These are phyloP conservation scores for Trichosporon sp. DNA, from an alignment of 1,284 basidiomycete species.

Conservation along the genomic window DNA sequence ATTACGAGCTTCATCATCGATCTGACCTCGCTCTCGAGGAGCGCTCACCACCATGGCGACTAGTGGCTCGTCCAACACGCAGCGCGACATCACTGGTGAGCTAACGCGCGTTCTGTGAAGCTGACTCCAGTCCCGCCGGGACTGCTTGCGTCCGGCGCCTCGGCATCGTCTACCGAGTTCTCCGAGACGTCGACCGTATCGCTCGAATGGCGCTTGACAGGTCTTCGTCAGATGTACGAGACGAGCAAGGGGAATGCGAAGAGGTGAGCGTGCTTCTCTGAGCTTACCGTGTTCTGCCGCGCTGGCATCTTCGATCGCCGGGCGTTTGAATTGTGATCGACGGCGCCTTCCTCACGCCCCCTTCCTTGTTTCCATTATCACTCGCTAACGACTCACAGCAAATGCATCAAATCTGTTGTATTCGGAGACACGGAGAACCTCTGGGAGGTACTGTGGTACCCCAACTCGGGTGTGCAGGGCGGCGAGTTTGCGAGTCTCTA, in stretches of 20 bases:
- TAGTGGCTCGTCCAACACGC: not conserved
- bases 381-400: constrained; percentile 24
- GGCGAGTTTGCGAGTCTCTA: constrained; percentile 65
- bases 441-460: constrained; percentile 67
- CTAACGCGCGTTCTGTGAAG: not conserved
- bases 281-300: not conserved
- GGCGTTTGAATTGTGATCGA: not conserved
- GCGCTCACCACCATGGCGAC: not conserved
- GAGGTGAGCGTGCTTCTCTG: constrained; percentile 30
- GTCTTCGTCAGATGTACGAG: constrained; percentile 65
- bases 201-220: constrained; percentile 69
- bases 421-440: constrained; percentile 48
- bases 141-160: not conserved
- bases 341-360: not conserved
- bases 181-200: constrained; percentile 59
- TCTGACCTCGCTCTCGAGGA: no score
- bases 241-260: constrained; percentile 52
- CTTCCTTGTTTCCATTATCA: not conserved
- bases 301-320: not conserved
- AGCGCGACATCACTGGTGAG: not conserved
- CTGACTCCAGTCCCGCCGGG: not conserved
- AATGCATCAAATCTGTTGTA: constrained; percentile 47
- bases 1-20: no score
- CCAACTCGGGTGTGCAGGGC: constrained; percentile 62
- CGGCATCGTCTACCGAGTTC: constrained; percentile 31